phyloP scores from a whole-genome alignment of 192 early-diverging fungal genomes.

The Gigaspora rosea region DNA sequence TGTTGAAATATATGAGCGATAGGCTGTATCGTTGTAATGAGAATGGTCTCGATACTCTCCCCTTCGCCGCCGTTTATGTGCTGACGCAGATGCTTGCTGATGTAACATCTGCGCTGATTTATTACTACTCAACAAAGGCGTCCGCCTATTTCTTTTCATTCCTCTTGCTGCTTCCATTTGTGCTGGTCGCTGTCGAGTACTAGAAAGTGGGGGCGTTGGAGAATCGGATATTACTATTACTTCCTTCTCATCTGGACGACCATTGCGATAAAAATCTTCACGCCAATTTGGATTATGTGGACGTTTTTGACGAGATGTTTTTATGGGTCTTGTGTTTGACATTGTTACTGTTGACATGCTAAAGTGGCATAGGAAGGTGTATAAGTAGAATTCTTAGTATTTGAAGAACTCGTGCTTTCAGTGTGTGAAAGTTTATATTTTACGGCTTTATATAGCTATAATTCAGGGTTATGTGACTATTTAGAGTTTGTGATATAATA shows the following conservation, averaged over 20 bases:
- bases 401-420: too few species aligned
- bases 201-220: conserved; percentile 30
- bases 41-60: background rate
- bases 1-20: conserved; percentile 16
- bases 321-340: conserved; percentile 4
- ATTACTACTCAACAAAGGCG: background rate
- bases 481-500: too few species aligned
- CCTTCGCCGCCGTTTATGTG: conserved; percentile 1
- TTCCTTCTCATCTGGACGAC: conserved; percentile 37
- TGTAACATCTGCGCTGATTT: background rate
- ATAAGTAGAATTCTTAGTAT: too few species aligned
- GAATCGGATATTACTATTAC: conserved; percentile 49
- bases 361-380: background rate
- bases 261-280: conserved; percentile 47
- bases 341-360: conserved; percentile 16
- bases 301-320: background rate
- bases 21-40: background rate
- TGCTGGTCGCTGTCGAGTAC: background rate
- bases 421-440: too few species aligned
- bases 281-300: conserved; percentile 37
- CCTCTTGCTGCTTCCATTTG: background rate
- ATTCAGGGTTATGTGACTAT: too few species aligned
- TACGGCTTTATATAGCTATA: too few species aligned
- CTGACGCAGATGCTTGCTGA: background rate
- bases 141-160: conserved; percentile 5